phyloP scores from a whole-genome alignment of 495 filamentous ascomycete genomes.

The Aspergillus carlsbadensis region DNA sequence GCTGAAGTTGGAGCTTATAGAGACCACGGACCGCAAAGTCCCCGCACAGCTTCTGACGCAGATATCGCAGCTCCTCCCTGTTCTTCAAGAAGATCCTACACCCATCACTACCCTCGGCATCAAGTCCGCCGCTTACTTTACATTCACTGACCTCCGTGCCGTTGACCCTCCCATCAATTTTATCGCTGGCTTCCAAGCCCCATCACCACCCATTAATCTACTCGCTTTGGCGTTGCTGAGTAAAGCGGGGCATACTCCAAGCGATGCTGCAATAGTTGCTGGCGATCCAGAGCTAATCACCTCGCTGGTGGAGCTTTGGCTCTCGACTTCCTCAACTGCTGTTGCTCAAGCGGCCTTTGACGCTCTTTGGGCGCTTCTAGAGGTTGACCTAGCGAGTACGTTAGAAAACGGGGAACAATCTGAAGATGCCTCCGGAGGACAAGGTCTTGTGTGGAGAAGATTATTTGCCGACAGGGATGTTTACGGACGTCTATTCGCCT shows the following conservation, averaged over 20 bases:
- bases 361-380: constrained; percentile 68
- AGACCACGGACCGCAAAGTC: constrained; percentile 34
- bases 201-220: constrained; percentile 64
- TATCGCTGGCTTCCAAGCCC: constrained; percentile 54
- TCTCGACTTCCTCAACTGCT: constrained; percentile 66
- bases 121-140: constrained; percentile 36
- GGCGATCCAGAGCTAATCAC: constrained; percentile 60
- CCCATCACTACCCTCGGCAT: constrained; percentile 46
- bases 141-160: constrained; percentile 43
- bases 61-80: constrained; percentile 45
- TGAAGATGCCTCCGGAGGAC: constrained; percentile 47
- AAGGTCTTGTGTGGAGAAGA: constrained; percentile 70
- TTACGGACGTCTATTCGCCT: constrained; percentile 61
- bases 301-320: constrained; percentile 67
- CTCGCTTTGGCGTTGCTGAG: constrained; percentile 68
- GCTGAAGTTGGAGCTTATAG: constrained; percentile 41
- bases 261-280: constrained; percentile 68
- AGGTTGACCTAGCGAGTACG: constrained; percentile 55
- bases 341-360: constrained; percentile 68
- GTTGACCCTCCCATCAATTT: constrained; percentile 49
- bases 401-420: constrained; percentile 47
- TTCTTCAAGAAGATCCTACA: constrained; percentile 51
- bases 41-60: constrained; percentile 42
- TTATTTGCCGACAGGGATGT: constrained; percentile 66
- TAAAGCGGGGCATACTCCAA: constrained; percentile 62